These are phyloP conservation scores for Lachancea lanzarotensis DNA, from an alignment of 805 yeast species.

Conservation along the genomic window DNA sequence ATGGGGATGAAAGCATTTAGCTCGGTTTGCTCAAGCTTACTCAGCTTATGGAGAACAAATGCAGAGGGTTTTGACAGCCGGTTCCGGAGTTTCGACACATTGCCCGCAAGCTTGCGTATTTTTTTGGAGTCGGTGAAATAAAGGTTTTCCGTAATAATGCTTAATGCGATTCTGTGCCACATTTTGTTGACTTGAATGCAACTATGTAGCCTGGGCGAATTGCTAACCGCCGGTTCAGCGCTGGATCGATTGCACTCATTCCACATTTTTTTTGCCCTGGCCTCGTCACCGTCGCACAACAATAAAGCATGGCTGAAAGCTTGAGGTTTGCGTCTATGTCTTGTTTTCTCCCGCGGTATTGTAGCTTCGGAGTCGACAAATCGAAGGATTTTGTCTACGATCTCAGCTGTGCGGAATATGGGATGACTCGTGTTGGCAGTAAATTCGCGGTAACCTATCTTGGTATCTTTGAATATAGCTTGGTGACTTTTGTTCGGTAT, in stretches of 20 bases:
- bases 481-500: not conserved
- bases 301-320: constrained; percentile 62
- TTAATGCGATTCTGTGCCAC: constrained; percentile 53
- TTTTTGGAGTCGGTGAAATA: constrained; percentile 45
- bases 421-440: constrained; percentile 9
- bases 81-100: constrained; percentile 8
- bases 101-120: constrained; percentile 38
- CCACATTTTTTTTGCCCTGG: constrained; percentile 43
- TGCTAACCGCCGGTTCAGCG: not conserved
- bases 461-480: not conserved
- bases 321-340: constrained; percentile 61
- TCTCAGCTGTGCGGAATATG: constrained; percentile 73
- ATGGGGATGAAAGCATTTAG: constrained; percentile 41
- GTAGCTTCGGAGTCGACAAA: constrained; percentile 51
- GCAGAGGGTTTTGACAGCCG: constrained; percentile 33
- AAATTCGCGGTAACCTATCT: not conserved
- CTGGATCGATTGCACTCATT: constrained; percentile 13
- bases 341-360: constrained; percentile 57
- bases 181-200: constrained; percentile 65
- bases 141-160: constrained; percentile 49
- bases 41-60: constrained; percentile 61
- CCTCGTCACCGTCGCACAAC: constrained; percentile 48
- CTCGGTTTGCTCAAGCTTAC: constrained; percentile 46
- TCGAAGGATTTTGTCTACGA: constrained; percentile 51
- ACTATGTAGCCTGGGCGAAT: constrained; percentile 36